Evolutionary conservation across 2,329 filamentous ascomycete species (phyloP).

Genomic region (Penicillium polonicum): DNA sequence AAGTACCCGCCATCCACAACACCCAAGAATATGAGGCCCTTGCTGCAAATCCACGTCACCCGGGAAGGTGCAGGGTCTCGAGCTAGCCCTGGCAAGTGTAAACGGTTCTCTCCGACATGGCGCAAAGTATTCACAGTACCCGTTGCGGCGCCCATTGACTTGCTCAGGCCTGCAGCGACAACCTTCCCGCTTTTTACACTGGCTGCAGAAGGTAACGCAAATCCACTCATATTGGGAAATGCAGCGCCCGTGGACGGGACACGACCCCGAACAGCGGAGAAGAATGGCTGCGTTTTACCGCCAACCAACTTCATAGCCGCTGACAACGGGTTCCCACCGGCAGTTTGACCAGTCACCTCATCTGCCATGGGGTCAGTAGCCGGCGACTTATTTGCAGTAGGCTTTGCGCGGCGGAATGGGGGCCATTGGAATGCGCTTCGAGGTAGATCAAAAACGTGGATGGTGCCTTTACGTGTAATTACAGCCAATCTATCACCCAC

Average conservation of each 20-base stretch:
- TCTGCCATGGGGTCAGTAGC: conserved; percentile 47
- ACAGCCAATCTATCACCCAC: conserved; percentile 81
- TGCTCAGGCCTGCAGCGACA: conserved; percentile 51
- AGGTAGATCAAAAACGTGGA: conserved; percentile 87
- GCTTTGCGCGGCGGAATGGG: conserved; percentile 57
- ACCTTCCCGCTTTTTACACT: conserved; percentile 48
- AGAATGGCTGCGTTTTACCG: conserved; percentile 59
- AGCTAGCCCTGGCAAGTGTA: conserved; percentile 45
- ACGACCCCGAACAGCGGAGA: conserved; percentile 63
- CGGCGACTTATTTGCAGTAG: conserved; percentile 37
- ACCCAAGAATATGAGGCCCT: conserved; percentile 44
- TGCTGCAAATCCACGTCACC: conserved; percentile 48
- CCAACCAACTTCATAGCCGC: conserved; percentile 70
- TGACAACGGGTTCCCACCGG: conserved; percentile 54
- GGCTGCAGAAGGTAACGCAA: conserved; percentile 48
- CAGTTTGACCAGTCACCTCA: conserved; percentile 47
- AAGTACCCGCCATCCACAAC: conserved; percentile 48
- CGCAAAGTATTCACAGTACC: conserved; percentile 50
- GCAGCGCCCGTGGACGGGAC: conserved; percentile 48
- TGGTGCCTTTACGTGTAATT: conserved; percentile 90
- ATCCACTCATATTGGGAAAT: conserved; percentile 44
- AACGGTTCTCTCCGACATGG: conserved; percentile 50
- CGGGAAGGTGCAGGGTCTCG: conserved; percentile 43
- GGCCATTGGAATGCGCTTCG: conserved; percentile 84
- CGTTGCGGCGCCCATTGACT: conserved; percentile 50